Conservation (phyloP, 1,284 basidiomycete species). For the Trichosporon coremiiforme region DNA sequence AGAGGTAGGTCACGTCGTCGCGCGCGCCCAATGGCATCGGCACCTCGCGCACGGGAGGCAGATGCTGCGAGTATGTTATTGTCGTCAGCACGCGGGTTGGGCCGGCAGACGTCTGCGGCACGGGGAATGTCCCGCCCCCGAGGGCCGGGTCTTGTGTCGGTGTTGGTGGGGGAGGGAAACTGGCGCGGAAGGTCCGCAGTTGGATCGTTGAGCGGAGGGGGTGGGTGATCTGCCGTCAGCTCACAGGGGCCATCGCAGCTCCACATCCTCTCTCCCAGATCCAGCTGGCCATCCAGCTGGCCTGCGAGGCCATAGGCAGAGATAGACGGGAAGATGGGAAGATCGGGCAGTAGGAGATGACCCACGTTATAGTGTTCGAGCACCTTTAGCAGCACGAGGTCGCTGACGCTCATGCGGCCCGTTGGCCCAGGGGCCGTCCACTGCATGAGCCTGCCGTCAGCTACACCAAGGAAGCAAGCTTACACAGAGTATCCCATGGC, state of each 20-base stretch:
- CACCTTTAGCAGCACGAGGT: conserved; percentile 45
- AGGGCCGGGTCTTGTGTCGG: background rate
- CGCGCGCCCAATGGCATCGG: conserved; percentile 28
- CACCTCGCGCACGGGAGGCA: conserved; percentile 30
- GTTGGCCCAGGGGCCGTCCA: conserved; percentile 44
- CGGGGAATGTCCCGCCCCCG: conserved; percentile 8
- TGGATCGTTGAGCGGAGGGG: conserved; percentile 42
- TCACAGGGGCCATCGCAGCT: too few species aligned
- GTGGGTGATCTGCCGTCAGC: conserved; percentile 38
- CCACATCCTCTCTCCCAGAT: too few species aligned
- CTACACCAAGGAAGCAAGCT: conserved; percentile 10
- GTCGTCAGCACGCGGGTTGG: conserved; percentile 41
- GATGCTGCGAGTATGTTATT: conserved; percentile 36
- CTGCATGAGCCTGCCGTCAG: conserved; percentile 45
- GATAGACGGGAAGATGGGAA: too few species aligned
- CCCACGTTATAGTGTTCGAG: conserved; percentile 50
- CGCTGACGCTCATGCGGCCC: conserved; percentile 37
- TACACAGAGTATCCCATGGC: conserved; percentile 46
- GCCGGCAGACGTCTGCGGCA: conserved; percentile 21
- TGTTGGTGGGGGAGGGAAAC: conserved; percentile 29
- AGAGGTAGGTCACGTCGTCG: conserved; percentile 46
- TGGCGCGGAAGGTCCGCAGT: conserved; percentile 46
- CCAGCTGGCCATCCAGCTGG: too few species aligned
- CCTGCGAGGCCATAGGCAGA: too few species aligned
- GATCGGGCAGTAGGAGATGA: background rate